These are phyloP conservation scores for Fraxinus americana DNA, from an alignment of 257 asterid species.

Conservation along the genomic window DNA sequence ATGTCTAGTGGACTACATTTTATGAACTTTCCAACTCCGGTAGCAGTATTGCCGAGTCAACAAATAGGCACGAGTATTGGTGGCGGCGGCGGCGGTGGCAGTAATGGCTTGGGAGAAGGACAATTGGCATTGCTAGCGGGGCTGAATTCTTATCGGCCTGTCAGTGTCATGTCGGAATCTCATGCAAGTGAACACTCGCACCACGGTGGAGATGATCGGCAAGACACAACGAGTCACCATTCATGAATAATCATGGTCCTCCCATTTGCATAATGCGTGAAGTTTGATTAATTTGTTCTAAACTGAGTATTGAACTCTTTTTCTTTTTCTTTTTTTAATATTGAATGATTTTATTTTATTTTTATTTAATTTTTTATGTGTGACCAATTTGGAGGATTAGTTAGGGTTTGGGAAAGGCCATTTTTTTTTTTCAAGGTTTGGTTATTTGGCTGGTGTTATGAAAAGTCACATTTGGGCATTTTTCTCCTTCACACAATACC, in stretches of 20 bases:
- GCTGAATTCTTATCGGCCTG: conserved; percentile 54
- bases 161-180: conserved; percentile 56
- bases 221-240: conserved; percentile 68
- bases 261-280: conserved; percentile 12
- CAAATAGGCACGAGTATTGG: conserved; percentile 46
- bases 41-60: conserved; percentile 73
- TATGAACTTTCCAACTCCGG: conserved; percentile 86
- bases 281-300: conserved; percentile 40
- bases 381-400: conserved; percentile 49
- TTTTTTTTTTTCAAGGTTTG: conserved; percentile 23
- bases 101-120: conserved; percentile 56
- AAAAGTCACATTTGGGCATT: conserved; percentile 24
- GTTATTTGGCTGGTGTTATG: neutral
- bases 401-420: conserved; percentile 50
- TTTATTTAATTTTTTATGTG: too few relatives aligned
- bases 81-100: conserved; percentile 25
- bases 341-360: too few relatives aligned
- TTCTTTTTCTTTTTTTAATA: neutral
- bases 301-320: neutral
- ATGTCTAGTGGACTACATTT: conserved; percentile 84
- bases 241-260: conserved; percentile 37
- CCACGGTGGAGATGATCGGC: conserved; percentile 67
- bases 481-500: neutral
- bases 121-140: conserved; percentile 63
- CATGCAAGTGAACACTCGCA: conserved; percentile 80